Evolutionary conservation across 2,329 filamentous ascomycete genomes (phyloP), one percentile per base, ranked within the genome.

Genomic region (Verticillium tricorpus): DNA sequence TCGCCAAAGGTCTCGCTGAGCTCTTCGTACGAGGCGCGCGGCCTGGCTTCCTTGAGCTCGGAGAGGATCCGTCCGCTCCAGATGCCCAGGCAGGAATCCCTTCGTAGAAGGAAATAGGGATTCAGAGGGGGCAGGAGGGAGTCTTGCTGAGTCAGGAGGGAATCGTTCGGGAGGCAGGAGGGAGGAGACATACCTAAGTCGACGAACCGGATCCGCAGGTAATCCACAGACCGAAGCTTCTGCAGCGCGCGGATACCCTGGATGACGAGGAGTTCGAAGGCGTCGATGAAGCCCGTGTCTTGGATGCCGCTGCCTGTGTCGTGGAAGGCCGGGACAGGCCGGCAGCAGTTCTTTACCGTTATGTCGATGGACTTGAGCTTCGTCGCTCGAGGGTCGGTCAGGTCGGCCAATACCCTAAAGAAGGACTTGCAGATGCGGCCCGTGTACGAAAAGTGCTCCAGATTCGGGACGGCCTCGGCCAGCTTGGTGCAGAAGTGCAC

Each of bases 341-440:
- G 84, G 68, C 90, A 93, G 71, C 88, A 89, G 64, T 91, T 91
- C 75, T 91, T 91, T 61, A 92, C 87, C 0, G 88, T 88, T 55
- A 92, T 74, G 67, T 92, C 89, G 25, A 92, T 80, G 1, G 86
- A 88, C 73, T 85, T 86, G 55, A 92, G 81, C 17, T 76, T 77
- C 8, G 80, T 79, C 17, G 78, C 75, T 54, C 81, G 73, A 50
- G 80, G 73, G 64, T 84, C 79, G 35, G 80, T 79, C 34, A 78
- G 74, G 55, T 76, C 75, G n/a, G 81, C 78, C 5, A 85, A 81
- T 37, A 80, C 73, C 56, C 86, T 83, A 68, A 92, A 92, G 63
- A 92, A 86, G n/a, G 78, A 77, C 61, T 85, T 84, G 69, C 90
- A 92, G 25, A 92, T 79, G 62, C 89, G 85, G 3, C 90, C 90